Base-by-base conservation (phyloP, 2,329 filamentous ascomycete genomes). In the Sclerotinia minor region DNA sequence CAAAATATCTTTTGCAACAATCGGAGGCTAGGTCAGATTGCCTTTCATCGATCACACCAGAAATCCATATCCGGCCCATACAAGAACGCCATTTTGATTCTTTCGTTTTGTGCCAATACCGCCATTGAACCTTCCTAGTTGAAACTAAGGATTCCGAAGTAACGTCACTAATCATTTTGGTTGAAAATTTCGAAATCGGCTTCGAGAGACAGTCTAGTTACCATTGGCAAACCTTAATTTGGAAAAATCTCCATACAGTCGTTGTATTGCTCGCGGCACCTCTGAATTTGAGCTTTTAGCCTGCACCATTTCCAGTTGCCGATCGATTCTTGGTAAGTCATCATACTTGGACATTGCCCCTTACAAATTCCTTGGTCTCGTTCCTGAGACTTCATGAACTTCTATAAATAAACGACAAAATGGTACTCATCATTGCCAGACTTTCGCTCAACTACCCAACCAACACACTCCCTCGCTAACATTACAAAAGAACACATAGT, bases 311-410 rank as follows among this genome's bases (percentile, higher is more conserved):
- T 4, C 2, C 11, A 17, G 58, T 19, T 21, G 58, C 19, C 15
- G 45, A 50, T 63, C 47, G 13, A 38, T 29, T 63, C 45, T 50
- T 50, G 45, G 59, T 63, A 50, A 50, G 59, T 63, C n/a, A 13
- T 19, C 29, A 32, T 38, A 24, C 29, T 50, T 38, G 45, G 21
- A 5, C 15, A 21, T 61, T 7, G 7, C 21, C 24, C 29, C 44
- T 50, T 50, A 29, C 21, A 1, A 49, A 15, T 61, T 49, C 4
- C 21, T 17, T 38, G 38, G 29, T 38, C 29, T 24, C 6, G 29
- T 38, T 4, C n/a, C 35, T 38, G 58, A 24, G 29, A 6, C n/a
- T 61, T 61, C 19, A 19, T 24, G n/a, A 29, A 61, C n/a, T 44
- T 50, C 17, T 5, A 41, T 41, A 5, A 49, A 35, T 35, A 24